Conservation (phyloP, 2,329 filamentous ascomycete genomes). For the Hypomyces perniciosus region DNA sequence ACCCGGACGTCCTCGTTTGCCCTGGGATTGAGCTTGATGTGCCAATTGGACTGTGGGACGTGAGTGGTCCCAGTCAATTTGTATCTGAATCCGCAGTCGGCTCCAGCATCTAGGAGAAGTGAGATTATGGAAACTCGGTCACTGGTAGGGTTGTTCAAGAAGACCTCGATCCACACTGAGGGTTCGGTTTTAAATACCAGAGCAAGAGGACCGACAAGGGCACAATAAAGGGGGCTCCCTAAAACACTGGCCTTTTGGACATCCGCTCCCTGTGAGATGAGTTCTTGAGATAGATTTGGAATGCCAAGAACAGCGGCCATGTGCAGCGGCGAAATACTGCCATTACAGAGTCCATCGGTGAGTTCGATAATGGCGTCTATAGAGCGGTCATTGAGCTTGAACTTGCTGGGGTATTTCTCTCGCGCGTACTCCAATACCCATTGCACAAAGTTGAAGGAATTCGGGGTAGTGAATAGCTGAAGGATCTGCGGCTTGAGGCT, state of each 20-base stretch:
- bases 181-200: conserved; percentile 17
- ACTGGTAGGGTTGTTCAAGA: conserved; percentile 11
- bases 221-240: conserved; percentile 30
- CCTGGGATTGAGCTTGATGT: no score
- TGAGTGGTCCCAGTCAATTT: background rate
- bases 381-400: conserved; percentile 11
- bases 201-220: conserved; percentile 27
- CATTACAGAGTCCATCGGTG: conserved; percentile 24
- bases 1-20: background rate
- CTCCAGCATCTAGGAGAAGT: conserved; percentile 19
- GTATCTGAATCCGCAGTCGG: conserved; percentile 14
- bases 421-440: conserved; percentile 32
- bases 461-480: conserved; percentile 22
- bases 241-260: conserved; percentile 19
- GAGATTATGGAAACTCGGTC: conserved; percentile 18
- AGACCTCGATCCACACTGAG: conserved; percentile 18
- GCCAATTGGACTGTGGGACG: no score
- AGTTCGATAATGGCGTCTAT: conserved; percentile 22
- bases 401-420: conserved; percentile 21
- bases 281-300: conserved; percentile 22
- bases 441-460: conserved; percentile 28
- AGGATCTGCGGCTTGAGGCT: conserved; percentile 21
- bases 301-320: conserved; percentile 30
- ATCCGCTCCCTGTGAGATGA: conserved; percentile 19
- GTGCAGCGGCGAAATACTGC: conserved; percentile 27